Evolutionary conservation across 495 filamentous ascomycete species (phyloP).

Genomic region (Daldinia vernicosa): DNA sequence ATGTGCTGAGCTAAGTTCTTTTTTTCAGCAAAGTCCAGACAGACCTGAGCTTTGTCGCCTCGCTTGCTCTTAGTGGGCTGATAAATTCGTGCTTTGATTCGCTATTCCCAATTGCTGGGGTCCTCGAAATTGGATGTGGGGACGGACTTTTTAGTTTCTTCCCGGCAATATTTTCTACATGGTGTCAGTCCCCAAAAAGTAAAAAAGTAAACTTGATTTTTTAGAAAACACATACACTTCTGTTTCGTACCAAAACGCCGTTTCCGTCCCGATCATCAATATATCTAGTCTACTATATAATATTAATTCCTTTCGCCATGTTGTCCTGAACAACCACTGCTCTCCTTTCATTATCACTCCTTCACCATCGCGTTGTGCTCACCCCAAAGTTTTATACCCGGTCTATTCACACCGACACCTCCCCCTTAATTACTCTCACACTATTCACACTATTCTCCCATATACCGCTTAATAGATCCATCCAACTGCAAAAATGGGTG

Average conservation of each 20-base stretch:
- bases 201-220: conserved; percentile 21
- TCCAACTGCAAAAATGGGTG: conserved; percentile 51
- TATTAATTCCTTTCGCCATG: conserved; percentile 18
- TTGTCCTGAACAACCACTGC: conserved; percentile 13
- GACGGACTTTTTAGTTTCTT: conserved; percentile 18
- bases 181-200: not conserved
- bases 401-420: conserved; percentile 4
- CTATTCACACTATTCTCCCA: not conserved
- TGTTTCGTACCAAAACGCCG: not conserved
- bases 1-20: not conserved
- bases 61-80: conserved; percentile 2
- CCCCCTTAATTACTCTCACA: conserved; percentile 1
- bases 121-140: conserved; percentile 34
- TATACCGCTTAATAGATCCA: conserved; percentile 1
- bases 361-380: not conserved
- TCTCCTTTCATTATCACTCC: not conserved
- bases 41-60: not conserved
- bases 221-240: conserved; percentile 10
- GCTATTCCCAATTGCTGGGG: not conserved
- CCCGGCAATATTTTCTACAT: conserved; percentile 8
- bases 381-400: not conserved
- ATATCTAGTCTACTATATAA: conserved; percentile 10
- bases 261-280: not conserved
- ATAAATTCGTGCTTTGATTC: conserved; percentile 12
- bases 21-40: not conserved